Evolutionary conservation across 2,329 filamentous ascomycete genomes (phyloP).

Genomic region (Ascochyta lentis): DNA sequence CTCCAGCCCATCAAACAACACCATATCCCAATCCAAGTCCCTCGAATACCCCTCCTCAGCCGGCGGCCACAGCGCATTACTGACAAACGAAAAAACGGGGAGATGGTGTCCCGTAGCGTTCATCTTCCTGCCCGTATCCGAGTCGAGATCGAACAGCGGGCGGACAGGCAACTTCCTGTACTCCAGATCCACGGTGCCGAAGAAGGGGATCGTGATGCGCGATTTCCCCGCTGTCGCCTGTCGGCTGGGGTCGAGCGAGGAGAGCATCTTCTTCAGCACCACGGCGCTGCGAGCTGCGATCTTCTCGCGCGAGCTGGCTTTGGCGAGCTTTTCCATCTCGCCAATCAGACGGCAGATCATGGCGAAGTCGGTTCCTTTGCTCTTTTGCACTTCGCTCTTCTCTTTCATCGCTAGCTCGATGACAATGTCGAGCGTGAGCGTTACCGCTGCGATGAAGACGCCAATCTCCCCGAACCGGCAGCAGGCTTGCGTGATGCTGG

Average conservation of each 20-base stretch:
- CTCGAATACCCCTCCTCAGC: constrained; percentile 19
- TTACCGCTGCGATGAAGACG: constrained; percentile 46
- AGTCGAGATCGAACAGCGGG: constrained; percentile 41
- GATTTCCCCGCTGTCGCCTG: constrained; percentile 25
- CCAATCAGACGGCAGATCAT: constrained; percentile 46
- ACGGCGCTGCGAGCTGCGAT: constrained; percentile 42
- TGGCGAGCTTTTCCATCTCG: constrained; percentile 46
- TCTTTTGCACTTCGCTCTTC: constrained; percentile 42
- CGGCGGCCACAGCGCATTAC: constrained; percentile 42
- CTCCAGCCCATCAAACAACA: constrained; percentile 45
- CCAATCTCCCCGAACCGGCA: constrained; percentile 43
- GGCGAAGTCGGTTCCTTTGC: constrained; percentile 44
- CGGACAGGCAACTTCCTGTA: constrained; percentile 36
- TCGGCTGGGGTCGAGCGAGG: constrained; percentile 39
- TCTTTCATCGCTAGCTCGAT: constrained; percentile 45
- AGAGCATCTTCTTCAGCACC: constrained; percentile 45
- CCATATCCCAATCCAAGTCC: constrained; percentile 43
- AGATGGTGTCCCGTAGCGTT: constrained; percentile 33
- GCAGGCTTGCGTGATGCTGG: constrained; percentile 44
- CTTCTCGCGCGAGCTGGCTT: constrained; percentile 40
- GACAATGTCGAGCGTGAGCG: constrained; percentile 45
- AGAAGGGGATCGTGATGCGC: constrained; percentile 42
- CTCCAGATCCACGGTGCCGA: constrained; percentile 43
- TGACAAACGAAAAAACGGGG: constrained; percentile 45
- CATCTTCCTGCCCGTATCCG: constrained; percentile 37